Base-by-base conservation (phyloP, 129 eudicot genomes). In the Flaveria robusta region DNA sequence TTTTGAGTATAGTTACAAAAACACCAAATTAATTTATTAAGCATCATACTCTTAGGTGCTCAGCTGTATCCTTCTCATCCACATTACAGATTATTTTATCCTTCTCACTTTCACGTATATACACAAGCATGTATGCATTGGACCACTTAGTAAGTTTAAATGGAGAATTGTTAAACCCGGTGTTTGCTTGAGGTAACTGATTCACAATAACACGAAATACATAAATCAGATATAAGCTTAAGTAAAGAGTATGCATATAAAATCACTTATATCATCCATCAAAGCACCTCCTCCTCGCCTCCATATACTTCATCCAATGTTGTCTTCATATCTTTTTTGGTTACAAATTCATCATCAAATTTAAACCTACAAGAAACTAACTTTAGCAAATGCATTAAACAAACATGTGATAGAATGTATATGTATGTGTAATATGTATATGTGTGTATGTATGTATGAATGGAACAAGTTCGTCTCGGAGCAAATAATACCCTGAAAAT, bases 261-360 rank as follows among this genome's bases (percentile, higher is more conserved):
- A 26, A 51, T 71, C 5, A 52, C 37, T 50, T 14, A 52, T n/a
- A 29, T 18, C 19, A 31, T 71, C 31, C 12, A 50, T 49, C 41
- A 54, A 26, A 59, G 55, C 77, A 88, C 95, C 95, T 91, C 97
- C 80, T 91, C 97, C 72, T 91, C 97, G 71, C 95, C 97, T 66
- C 95, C 92, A 85, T 85, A 91, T 71, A 88, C 95, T 81, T 91
- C 97, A 75, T 91, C 97, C 80, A 88, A 52, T 43, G 97, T 94
- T 77, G 85, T 83, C 84, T 85, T 91, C 80, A 77, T 14, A 66
- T 88, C 87, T 81, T 86, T 92, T 85, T 88, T 85, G 43, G 90
- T 86, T 13, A 91, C 92, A n/a, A 90, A 84, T 71, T 91, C 95
- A 77, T 88, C 97, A 75, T 88, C 95, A 80, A 91, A 91, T 68